Conservation (phyloP, 805 yeast species). For the Scheffersomyces ergatensis region DNA sequence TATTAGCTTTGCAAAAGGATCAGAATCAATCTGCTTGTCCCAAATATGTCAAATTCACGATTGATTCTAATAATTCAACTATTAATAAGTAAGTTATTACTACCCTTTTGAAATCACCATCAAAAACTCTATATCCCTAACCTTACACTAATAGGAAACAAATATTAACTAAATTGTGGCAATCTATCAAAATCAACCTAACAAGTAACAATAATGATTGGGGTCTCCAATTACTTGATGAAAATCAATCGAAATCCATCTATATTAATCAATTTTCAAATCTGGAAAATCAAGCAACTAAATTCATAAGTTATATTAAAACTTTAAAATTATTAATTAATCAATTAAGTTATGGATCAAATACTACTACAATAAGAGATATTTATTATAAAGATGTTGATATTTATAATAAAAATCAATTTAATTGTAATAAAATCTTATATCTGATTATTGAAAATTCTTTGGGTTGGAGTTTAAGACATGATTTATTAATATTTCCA, state of each 20-base stretch:
- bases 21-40: neutral
- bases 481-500: constrained; percentile 44
- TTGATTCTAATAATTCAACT: neutral
- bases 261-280: neutral
- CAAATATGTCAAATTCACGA: neutral
- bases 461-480: constrained; percentile 33
- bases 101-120: too few relatives aligned
- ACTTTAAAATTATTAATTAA: constrained; percentile 6
- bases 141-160: neutral
- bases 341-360: constrained; percentile 4
- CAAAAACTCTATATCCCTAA: too few relatives aligned
- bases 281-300: neutral
- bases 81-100: neutral
- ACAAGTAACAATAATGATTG: neutral
- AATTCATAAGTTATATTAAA: constrained; percentile 1
- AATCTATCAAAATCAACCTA: neutral
- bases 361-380: constrained; percentile 49
- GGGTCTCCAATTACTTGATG: neutral
- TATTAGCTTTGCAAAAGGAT: too few relatives aligned
- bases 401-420: constrained; percentile 44
- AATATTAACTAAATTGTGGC: neutral
- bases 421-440: constrained; percentile 36
- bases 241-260: neutral
- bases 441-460: constrained; percentile 31
- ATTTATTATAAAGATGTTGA: constrained; percentile 57